phyloP scores from a whole-genome alignment of 2,329 filamentous ascomycete genomes.

The Nemania bipapillata region DNA sequence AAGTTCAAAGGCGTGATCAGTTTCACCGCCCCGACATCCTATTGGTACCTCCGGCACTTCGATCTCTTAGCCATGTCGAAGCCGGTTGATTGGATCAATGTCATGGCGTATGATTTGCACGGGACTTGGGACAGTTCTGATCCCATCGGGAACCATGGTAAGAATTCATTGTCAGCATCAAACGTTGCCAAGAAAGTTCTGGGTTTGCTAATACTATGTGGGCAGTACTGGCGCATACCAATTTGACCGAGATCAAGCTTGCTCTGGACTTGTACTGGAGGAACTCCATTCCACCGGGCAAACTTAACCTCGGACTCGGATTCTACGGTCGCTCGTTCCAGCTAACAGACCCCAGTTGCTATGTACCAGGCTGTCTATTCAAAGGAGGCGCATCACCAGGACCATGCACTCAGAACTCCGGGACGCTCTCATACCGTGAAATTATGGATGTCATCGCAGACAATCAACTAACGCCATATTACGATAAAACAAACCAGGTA shows the following conservation, averaged over 20 bases:
- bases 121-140: constrained; percentile 14
- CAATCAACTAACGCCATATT: neutral
- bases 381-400: neutral
- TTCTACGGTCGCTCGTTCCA: constrained; percentile 22
- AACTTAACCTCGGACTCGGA: constrained; percentile 7
- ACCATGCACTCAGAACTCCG: neutral
- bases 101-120: constrained; percentile 8
- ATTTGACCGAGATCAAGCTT: constrained; percentile 4
- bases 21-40: neutral
- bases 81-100: neutral
- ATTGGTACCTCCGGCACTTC: constrained; percentile 41
- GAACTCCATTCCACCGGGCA: neutral
- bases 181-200: too few relatives aligned
- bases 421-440: neutral
- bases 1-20: too few relatives aligned
- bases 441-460: neutral
- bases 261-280: neutral
- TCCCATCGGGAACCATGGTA: too few relatives aligned
- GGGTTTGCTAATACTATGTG: too few relatives aligned
- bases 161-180: neutral
- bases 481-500: neutral
- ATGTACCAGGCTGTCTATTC: neutral
- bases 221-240: neutral
- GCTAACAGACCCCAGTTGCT: neutral
- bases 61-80: constrained; percentile 34